Conservation (phyloP, 305 asterid genomes). For the Withania somnifera region DNA sequence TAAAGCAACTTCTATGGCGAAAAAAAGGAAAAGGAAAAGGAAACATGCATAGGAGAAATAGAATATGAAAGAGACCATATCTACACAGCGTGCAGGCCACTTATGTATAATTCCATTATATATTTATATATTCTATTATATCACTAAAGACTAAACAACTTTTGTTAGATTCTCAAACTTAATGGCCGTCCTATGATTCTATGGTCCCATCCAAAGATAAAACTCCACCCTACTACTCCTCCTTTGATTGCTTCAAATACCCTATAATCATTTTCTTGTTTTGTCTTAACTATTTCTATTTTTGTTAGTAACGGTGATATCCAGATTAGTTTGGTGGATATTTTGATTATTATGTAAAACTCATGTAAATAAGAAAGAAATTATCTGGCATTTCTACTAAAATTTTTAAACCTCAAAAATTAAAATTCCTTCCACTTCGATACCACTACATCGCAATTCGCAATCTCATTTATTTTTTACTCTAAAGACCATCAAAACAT, state of each 20-base stretch:
- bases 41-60: slow-evolving; percentile 8
- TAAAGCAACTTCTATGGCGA: background rate
- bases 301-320: background rate
- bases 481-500: slow-evolving; percentile 3
- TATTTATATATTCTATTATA: background rate
- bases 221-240: background rate
- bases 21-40: background rate
- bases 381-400: too few species aligned
- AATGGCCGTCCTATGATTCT: slow-evolving; percentile 71
- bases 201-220: slow-evolving; percentile 44
- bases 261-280: background rate
- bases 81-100: slow-evolving; percentile 40
- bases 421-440: too few species aligned
- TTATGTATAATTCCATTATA: slow-evolving; percentile 11
- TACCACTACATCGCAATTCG: too few species aligned
- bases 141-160: slow-evolving; percentile 40
- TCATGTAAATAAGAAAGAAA: background rate
- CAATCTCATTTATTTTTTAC: background rate
- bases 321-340: background rate
- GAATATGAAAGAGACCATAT: slow-evolving; percentile 17
- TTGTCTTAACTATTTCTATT: background rate
- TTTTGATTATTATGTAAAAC: background rate
- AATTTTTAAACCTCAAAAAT: too few species aligned
- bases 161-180: slow-evolving; percentile 42
- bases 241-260: background rate